phyloP scores from a whole-genome alignment of 306 rosid genomes.

The Glycyrrhiza uralensis region DNA sequence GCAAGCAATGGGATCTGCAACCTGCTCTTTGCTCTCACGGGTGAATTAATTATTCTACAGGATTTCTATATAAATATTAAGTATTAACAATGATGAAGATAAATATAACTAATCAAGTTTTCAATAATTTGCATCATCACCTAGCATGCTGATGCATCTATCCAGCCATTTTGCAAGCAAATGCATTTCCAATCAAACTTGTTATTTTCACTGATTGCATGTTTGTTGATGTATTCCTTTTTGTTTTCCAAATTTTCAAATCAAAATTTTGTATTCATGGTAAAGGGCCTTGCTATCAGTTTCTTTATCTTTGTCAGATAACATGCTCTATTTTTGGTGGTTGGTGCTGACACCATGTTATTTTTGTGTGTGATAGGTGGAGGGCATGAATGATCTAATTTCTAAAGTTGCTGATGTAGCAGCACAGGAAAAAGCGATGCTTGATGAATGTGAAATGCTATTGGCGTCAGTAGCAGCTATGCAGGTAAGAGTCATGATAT shows the following conservation, averaged over 20 bases:
- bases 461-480: constrained; percentile 70
- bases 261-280: not conserved
- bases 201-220: not conserved
- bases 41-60: constrained; percentile 37
- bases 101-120: not conserved
- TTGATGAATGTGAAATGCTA: constrained; percentile 62
- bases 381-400: constrained; percentile 53
- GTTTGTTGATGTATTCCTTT: not conserved
- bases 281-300: not conserved
- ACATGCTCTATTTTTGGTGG: constrained; percentile 15
- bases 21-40: constrained; percentile 60
- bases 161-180: not conserved
- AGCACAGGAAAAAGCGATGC: constrained; percentile 67
- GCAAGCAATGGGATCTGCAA: no score
- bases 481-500: no score
- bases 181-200: not conserved
- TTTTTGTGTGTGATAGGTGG: constrained; percentile 48
- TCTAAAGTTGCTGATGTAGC: constrained; percentile 63
- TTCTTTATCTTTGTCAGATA: not conserved
- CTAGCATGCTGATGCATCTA: not conserved
- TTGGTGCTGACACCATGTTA: not conserved
- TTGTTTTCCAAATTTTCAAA: not conserved
- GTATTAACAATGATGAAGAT: not conserved
- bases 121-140: not conserved
- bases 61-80: not conserved